Base-by-base conservation (phyloP, 106 monocot genomes). In the Iris macrosiphon region DNA sequence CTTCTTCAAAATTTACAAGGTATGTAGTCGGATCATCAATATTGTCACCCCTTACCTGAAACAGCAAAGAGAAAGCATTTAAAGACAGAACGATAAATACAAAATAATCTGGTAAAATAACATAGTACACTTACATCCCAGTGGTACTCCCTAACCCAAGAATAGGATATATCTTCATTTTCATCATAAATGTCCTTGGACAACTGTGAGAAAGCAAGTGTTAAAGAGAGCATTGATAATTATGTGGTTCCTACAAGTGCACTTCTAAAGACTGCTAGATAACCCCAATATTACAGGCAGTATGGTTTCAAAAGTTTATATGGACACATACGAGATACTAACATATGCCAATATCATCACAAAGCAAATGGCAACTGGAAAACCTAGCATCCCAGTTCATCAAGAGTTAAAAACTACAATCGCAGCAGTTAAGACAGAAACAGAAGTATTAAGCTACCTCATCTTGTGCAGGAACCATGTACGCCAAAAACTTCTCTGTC, bases 71-170 rank as follows among this genome's bases (percentile, higher is more conserved):
- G 52, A 29, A 37, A 21, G 34, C 15, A 16, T 10, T 5, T n/a
- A 27, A 55, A n/a, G 2, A 22, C 11, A 37, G 21, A 52, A 28
- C 42, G 14, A 43, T 38, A 45, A 21, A 5, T 46, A 15, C 41
- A 30, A 21, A 38, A 27, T 23, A 5, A 58, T 35, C 25, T 13
- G 49, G 7, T 40, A 45, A 3, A 27, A 44, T 55, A 19, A 34
- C 15, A 32, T 15, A 62, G 31, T 49, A 70, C 18, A 74, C 89
- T 18, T 75, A 90, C 89, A 70, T 96, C 83, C 90, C 90, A 96
- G 41, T 86, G 75, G 62, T 96, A 96, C 44, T 96, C 96, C 55
- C 96, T 79, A 19, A 96, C 25, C 96, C 96, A 96, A 21, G 74
- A 74, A 47, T 96, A 96, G 15, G 58, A 63, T 62, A 62, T 52